phyloP scores from a whole-genome alignment of 805 yeast species.

The Brettanomyces sp. region DNA sequence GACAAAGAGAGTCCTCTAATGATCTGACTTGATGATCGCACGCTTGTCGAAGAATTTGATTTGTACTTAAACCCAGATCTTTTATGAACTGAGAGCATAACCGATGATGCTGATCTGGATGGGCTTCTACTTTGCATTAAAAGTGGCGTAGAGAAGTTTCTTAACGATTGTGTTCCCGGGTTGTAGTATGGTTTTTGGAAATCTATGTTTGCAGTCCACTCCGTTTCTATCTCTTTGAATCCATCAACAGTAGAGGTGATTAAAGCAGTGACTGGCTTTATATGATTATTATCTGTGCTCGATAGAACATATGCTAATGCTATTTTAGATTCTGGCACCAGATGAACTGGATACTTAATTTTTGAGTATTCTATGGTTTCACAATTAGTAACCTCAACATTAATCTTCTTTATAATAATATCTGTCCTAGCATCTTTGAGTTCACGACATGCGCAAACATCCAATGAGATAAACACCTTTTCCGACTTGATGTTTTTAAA shows the following conservation, averaged over 20 bases:
- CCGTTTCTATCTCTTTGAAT: constrained; percentile 18
- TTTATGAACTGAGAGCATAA: constrained; percentile 8
- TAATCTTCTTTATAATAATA: constrained; percentile 11
- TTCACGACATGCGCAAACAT: constrained; percentile 12
- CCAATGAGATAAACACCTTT: constrained; percentile 19
- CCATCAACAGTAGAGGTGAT: constrained; percentile 14
- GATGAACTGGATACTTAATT: constrained; percentile 23
- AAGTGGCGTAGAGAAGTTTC: not conserved
- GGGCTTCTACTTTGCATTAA: not conserved
- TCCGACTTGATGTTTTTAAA: constrained; percentile 19
- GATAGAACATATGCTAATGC: constrained; percentile 19
- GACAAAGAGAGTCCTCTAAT: constrained; percentile 36
- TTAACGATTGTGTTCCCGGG: not conserved
- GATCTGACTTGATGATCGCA: constrained; percentile 7
- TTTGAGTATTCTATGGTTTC: constrained; percentile 13
- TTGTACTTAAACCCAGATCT: constrained; percentile 9
- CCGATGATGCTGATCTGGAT: constrained; percentile 17
- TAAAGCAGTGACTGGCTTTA: constrained; percentile 19
- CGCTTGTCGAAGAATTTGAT: constrained; percentile 15
- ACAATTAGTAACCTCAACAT: constrained; percentile 16
- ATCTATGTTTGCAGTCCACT: constrained; percentile 28
- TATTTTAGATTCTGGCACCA: constrained; percentile 11
- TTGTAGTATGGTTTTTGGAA: constrained; percentile 11
- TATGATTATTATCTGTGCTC: constrained; percentile 17
- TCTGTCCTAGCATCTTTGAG: constrained; percentile 6